phyloP scores from a whole-genome alignment of 1,139 yeast species.

The Candida tunisiensis region DNA sequence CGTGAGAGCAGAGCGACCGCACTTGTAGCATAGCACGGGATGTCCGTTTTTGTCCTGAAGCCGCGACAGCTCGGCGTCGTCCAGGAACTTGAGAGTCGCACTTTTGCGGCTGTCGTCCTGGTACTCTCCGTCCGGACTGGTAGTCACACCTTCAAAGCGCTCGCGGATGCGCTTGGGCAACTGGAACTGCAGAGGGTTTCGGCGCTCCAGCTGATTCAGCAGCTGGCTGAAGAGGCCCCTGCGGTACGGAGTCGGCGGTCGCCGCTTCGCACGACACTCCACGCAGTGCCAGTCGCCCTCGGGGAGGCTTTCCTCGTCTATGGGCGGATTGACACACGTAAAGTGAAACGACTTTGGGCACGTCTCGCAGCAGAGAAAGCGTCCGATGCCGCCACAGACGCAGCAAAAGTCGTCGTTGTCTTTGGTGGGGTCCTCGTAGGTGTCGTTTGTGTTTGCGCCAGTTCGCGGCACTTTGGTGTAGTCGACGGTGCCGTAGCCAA shows the following conservation, averaged over 20 bases:
- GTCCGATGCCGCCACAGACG: slow-evolving; percentile 77
- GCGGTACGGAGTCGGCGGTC: slow-evolving; percentile 18
- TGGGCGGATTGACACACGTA: slow-evolving; percentile 80
- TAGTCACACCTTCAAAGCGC: slow-evolving; percentile 54
- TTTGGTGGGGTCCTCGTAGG: too few relatives aligned
- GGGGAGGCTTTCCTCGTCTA: slow-evolving; percentile 56
- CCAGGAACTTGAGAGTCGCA: slow-evolving; percentile 20
- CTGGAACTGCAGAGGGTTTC: slow-evolving; percentile 58
- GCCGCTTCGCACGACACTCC: slow-evolving; percentile 31
- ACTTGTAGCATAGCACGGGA: slow-evolving; percentile 56
- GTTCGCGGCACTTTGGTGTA: not conserved
- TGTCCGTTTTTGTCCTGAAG: slow-evolving; percentile 49
- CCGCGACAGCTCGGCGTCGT: slow-evolving; percentile 45
- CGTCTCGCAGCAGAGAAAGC: slow-evolving; percentile 81
- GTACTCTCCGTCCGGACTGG: slow-evolving; percentile 59
- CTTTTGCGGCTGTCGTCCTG: slow-evolving; percentile 25
- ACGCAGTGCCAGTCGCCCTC: slow-evolving; percentile 86
- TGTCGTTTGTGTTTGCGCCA: not conserved
- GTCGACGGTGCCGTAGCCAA: slow-evolving; percentile 5
- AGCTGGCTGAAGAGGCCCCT: slow-evolving; percentile 45
- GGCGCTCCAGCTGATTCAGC: slow-evolving; percentile 35
- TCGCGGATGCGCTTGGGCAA: slow-evolving; percentile 58
- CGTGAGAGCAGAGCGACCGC: slow-evolving; percentile 52
- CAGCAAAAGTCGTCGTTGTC: slow-evolving; percentile 79
- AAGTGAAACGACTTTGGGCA: slow-evolving; percentile 91